phyloP scores from a whole-genome alignment of 345 rosid genomes.

The Gossypium sturtianum region DNA sequence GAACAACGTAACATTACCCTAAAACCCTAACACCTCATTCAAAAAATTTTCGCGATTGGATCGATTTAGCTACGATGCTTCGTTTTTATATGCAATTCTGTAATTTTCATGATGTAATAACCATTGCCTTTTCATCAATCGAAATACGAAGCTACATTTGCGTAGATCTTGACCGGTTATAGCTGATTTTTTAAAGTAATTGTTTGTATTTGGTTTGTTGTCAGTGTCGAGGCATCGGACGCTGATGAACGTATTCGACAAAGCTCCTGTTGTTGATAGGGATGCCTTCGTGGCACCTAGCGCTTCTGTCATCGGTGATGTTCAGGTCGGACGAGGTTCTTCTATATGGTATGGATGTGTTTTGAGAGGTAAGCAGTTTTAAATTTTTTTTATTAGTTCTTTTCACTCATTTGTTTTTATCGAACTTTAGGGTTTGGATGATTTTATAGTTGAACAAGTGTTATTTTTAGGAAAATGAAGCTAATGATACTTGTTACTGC shows the following conservation, averaged over 20 bases:
- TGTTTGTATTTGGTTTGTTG: not conserved
- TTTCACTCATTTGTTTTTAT: not conserved
- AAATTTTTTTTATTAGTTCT: not conserved
- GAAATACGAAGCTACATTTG: not conserved
- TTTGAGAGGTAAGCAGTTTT: not conserved
- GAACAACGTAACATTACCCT: not conserved
- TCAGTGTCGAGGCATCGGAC: conserved; percentile 1
- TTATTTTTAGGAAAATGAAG: not conserved
- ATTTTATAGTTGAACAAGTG: not conserved
- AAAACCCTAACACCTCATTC: not conserved
- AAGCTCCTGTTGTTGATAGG: not conserved
- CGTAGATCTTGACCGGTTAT: not conserved
- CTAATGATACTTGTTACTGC: not conserved
- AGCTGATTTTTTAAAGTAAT: not conserved
- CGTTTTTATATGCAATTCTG: not conserved
- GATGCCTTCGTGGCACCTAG: not conserved
- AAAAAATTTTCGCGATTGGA: not conserved
- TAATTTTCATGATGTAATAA: not conserved
- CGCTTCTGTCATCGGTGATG: not conserved
- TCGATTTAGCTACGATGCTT: not conserved
- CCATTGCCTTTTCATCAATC: not conserved
- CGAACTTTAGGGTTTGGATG: not conserved
- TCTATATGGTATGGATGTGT: not conserved
- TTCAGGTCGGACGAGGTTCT: conserved; percentile 3
- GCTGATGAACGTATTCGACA: conserved; percentile 1